Base-by-base conservation (phyloP, 768 basidiomycete species). In the Phylloporus arenicola region DNA sequence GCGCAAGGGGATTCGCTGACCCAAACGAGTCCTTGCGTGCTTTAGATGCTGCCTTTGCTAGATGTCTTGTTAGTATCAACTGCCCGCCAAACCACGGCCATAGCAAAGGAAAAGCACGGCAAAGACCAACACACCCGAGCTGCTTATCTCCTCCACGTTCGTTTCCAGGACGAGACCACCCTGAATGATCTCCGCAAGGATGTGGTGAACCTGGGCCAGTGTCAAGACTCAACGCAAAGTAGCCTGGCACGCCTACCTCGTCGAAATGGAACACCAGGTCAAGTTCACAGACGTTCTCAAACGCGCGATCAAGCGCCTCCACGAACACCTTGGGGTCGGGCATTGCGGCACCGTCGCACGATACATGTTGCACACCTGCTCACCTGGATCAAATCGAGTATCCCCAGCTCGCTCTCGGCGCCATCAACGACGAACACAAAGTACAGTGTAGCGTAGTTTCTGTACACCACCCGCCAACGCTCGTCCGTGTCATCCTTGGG, bases 231-330 rank as follows among this genome's bases (percentile, higher is more conserved):
- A 51, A 33, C 40, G 10, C 9, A 24, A 42, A 43, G 11, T 16
- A 22, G 17, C 38, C 27, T 29, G 12, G 10, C 11, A 44, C 29
- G 57, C 77, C 29, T 57, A 91, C 94, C 77, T 98, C 93, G 67
- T 98, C 96, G 62, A 97, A 99, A 67, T 97, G 94, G 68, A 98
- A 99, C 45, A 99, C 94, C 12, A 99, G 78, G 68, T 99, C 96
- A 40, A 99, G 75, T 68, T 99, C 96, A 70, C 96, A 98, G 0
- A 99, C 96, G 62, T 97, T 98, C 74, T 96, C 92, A 64, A 98
- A 99, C 14, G 92, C 84, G 33, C 92, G 77, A 69, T 99, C 96
- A 31, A 99, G 77, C 3, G 91, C 86, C 72, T 99, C 96, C 51
- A 99, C 96, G 62, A 99, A 92, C 16, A 99, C 96, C 94, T 52